A percentile compares a stretch with the other conserved stretches of the same genome.
Evolutionary conservation across 164 flowering plant genomes (phyloP).

Genomic region (Magnolia officinalis): DNA sequence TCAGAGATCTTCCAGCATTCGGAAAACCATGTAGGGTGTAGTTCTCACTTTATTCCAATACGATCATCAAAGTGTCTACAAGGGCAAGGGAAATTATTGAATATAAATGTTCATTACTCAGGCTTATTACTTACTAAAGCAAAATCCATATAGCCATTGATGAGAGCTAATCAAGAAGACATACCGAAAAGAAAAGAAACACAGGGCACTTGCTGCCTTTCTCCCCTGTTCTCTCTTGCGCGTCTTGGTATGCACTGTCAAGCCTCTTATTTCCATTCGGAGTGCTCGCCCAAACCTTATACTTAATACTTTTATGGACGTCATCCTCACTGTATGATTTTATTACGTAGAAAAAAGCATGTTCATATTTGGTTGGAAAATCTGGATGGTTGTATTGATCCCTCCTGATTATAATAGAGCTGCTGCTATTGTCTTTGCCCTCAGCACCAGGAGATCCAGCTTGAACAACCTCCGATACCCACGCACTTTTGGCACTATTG

Average conservation of each 20-base stretch:
- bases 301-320: slow-evolving; percentile 77
- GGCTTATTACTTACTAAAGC: not conserved
- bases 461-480: slow-evolving; percentile 18
- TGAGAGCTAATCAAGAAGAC: slow-evolving; percentile 3
- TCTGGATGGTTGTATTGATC: slow-evolving; percentile 58
- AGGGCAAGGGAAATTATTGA: not conserved
- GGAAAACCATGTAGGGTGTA: no score
- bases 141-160: not conserved
- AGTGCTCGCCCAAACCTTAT: slow-evolving; percentile 81
- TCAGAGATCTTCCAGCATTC: no score
- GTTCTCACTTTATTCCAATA: no score
- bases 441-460: slow-evolving; percentile 19
- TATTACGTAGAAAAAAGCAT: slow-evolving; percentile 67
- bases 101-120: not conserved
- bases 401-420: slow-evolving; percentile 25
- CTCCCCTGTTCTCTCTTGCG: slow-evolving; percentile 35
- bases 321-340: slow-evolving; percentile 88
- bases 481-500: slow-evolving; percentile 21
- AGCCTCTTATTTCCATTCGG: slow-evolving; percentile 76
- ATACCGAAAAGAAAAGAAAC: slow-evolving; percentile 79
- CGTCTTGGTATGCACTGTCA: slow-evolving; percentile 59
- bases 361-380: slow-evolving; percentile 47
- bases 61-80: no score
- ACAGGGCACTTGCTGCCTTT: slow-evolving; percentile 51
- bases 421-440: slow-evolving; percentile 18